Percentiles rank a stretch among this genome's conserved stretches.
phyloP scores from a whole-genome alignment of 2,329 filamentous ascomycete species.

The Elsinoe batatas region DNA sequence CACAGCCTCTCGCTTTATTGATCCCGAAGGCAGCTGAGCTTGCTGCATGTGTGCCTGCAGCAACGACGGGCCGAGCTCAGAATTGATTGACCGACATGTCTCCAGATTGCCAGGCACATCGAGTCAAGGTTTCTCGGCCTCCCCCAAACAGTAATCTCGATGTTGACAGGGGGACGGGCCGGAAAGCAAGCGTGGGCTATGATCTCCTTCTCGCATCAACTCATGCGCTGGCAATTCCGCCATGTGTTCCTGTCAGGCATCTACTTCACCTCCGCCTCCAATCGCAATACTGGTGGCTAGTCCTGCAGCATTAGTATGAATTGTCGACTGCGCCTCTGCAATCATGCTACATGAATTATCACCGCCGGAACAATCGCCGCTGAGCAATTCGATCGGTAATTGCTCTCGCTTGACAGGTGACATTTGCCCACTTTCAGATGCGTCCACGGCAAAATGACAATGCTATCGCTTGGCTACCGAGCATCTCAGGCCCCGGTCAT shows the following conservation, averaged over 20 bases:
- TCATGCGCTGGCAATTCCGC: not conserved
- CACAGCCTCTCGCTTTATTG: not conserved
- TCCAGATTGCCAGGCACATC: not conserved
- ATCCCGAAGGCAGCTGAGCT: not conserved
- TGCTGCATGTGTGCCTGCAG: conserved; percentile 4
- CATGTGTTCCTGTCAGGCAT: conserved; percentile 2
- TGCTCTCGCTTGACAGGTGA: not conserved
- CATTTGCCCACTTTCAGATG: no score
- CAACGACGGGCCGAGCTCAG: not conserved
- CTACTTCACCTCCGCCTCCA: not conserved
- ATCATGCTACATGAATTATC: not conserved
- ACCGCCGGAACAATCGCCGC: not conserved
- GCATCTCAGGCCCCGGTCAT: no score
- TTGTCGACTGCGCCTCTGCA: not conserved
- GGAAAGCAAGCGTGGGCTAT: not conserved
- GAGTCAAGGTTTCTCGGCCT: not conserved
- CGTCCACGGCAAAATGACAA: no score
- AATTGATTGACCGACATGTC: not conserved
- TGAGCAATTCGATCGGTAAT: not conserved
- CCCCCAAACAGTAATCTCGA: not conserved
- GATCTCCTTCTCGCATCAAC: not conserved
- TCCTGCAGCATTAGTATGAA: not conserved
- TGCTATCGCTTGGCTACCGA: no score
- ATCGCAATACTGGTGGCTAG: not conserved
- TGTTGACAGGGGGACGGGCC: not conserved